These are phyloP conservation scores for Boletales sp. DNA, from an alignment of 768 basidiomycete species.

Conservation along the genomic window DNA sequence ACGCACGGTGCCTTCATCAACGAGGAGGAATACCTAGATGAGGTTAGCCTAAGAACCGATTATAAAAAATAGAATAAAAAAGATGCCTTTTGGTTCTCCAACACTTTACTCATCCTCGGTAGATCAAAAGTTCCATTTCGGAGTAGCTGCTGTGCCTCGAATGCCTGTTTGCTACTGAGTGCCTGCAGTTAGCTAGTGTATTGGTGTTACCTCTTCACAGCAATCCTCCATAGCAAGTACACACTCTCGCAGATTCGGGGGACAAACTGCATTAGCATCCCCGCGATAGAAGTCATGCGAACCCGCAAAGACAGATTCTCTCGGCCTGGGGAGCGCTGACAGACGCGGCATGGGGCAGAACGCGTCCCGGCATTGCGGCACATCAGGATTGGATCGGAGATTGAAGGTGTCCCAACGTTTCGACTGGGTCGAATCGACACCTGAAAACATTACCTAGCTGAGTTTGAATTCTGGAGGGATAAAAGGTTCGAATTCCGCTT, in stretches of 20 bases:
- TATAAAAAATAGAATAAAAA: background rate
- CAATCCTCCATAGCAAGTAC: conserved; percentile 78
- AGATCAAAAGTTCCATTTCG: conserved; percentile 70
- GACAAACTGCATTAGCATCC: conserved; percentile 63
- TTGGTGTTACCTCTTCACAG: conserved; percentile 61
- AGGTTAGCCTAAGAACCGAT: conserved; percentile 1
- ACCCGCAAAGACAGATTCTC: conserved; percentile 72
- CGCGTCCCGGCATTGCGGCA: conserved; percentile 14
- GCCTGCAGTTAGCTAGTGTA: background rate
- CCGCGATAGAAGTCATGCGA: conserved; percentile 62
- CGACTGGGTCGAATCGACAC: no score
- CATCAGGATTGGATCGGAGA: conserved; percentile 24
- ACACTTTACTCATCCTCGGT: conserved; percentile 62
- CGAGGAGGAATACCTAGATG: conserved; percentile 67
- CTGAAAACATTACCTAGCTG: no score
- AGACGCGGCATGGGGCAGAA: conserved; percentile 38
- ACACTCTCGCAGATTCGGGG: conserved; percentile 70
- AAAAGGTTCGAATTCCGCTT: conserved; percentile 24
- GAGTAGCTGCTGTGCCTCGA: conserved; percentile 66
- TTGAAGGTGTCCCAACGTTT: conserved; percentile 9
- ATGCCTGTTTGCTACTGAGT: conserved; percentile 39
- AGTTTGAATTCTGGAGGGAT: conserved; percentile 10
- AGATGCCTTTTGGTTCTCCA: conserved; percentile 64
- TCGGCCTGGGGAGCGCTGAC: conserved; percentile 43
- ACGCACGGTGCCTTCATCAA: conserved; percentile 69